Evolutionary conservation across 306 rosid species (phyloP).

Genomic region (Acmispon strigosus): DNA sequence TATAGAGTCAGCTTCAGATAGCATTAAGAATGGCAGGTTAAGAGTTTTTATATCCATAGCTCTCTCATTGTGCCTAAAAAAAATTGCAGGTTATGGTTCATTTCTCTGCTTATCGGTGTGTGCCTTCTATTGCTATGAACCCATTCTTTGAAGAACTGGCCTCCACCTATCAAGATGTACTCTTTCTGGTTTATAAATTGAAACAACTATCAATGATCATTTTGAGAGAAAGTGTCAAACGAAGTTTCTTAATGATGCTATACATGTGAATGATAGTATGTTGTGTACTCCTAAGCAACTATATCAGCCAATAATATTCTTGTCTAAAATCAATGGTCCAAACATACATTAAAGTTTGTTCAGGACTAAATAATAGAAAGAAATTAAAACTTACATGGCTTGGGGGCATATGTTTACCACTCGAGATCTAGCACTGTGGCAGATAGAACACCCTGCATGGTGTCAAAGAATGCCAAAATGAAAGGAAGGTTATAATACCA

Average conservation of each 20-base stretch:
- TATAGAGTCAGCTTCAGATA: constrained; percentile 6
- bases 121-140: constrained; percentile 40
- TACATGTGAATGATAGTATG: too few species aligned
- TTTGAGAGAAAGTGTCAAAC: too few species aligned
- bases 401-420: too few species aligned
- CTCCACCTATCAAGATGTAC: constrained; percentile 17
- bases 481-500: too few species aligned
- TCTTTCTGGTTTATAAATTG: too few species aligned
- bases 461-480: too few species aligned
- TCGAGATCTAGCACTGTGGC: too few species aligned
- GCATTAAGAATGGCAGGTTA: neutral
- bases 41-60: neutral
- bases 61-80: neutral
- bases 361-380: neutral
- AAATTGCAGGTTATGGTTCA: constrained; percentile 41
- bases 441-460: too few species aligned
- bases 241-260: too few species aligned
- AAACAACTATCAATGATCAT: too few species aligned
- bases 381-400: constrained; percentile 63
- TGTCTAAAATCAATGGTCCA: neutral
- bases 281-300: neutral
- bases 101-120: constrained; percentile 46
- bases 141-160: constrained; percentile 36
- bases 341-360: neutral
- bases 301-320: neutral